Base-by-base conservation (phyloP, 768 basidiomycete species). In the Coprinopsis cinerea region DNA sequence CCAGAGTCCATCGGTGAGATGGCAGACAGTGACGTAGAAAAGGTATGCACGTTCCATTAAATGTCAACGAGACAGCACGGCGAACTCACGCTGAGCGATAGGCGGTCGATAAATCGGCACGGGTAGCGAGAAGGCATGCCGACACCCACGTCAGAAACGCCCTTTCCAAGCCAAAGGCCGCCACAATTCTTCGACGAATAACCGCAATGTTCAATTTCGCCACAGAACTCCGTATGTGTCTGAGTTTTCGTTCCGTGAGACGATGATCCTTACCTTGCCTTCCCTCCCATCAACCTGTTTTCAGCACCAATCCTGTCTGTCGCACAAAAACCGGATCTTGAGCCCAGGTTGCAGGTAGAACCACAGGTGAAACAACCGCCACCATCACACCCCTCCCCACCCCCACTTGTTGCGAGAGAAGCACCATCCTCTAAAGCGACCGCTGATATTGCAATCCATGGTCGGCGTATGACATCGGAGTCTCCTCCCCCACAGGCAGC, bases 141-240 rank as follows among this genome's bases (percentile, higher is more conserved):
- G 86, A 85, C 61, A 87, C 78, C 28, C 85, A 88, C 64, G 70
- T 88, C 54, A 83, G 77, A 64, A 82, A 85, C 67, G 79, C 79
- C 3, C 64, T 90, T 55, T 78, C 82, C 24, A 83, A 77, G 59
- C 84, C 87, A 28, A 79, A 83, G 48, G 61, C 82, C 27, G 77
- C 85, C 27, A 85, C 83, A 27, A 73, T 78, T 14, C 69, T 90
- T 36, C 76, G 78, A 52, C 82, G 88, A 46, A 78, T 87, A 68
- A 80, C 85, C 7, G 83, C 88, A 20, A 68, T 83, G 58, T 78
- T 85, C 60, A 85, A 86, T 64, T 84, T 82, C 65, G 63, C 72
- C 47, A 64, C 78, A 53, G 77, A 83, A 42, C 75, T 79, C 57
- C 85, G 88, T 88, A 58, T 64, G 86, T 10, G 25, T 73, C 30